Percentiles rank a stretch among this genome's conserved stretches.
These are phyloP conservation scores for Echium plantagineum DNA, from an alignment of 257 asterid species.

Conservation along the genomic window DNA sequence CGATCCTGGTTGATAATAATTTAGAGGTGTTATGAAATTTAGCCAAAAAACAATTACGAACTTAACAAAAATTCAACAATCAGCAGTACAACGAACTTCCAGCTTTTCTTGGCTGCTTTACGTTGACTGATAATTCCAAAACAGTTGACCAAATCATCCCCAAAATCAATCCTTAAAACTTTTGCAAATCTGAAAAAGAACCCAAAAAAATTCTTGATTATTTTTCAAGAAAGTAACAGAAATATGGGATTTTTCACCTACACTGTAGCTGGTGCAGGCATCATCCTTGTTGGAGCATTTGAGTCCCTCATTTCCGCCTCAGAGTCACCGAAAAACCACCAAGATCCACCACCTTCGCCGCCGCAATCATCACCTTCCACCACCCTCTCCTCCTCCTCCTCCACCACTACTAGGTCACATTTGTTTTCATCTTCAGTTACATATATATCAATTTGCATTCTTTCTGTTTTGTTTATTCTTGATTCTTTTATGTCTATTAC, in stretches of 20 bases:
- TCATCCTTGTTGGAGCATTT: conserved; percentile 64
- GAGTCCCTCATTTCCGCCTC: conserved; percentile 42
- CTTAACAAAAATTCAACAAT: too few relatives aligned
- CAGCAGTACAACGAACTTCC: too few relatives aligned
- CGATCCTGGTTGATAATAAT: too few relatives aligned
- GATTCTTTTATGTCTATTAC: conserved; percentile 55
- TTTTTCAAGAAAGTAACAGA: neutral
- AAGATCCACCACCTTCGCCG: conserved; percentile 18
- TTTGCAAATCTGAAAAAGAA: too few relatives aligned
- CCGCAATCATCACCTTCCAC: conserved; percentile 2
- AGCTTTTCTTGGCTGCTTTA: neutral
- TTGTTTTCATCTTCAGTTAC: conserved; percentile 41
- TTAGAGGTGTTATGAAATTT: too few relatives aligned
- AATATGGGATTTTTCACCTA: conserved; percentile 67
- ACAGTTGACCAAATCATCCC: too few relatives aligned
- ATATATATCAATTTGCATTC: conserved; percentile 35
- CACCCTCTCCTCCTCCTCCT: neutral
- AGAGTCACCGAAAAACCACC: conserved; percentile 13
- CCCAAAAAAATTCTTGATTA: too few relatives aligned
- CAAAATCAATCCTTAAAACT: neutral
- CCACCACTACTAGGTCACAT: conserved; percentile 9
- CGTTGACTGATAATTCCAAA: too few relatives aligned
- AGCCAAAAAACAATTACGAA: too few relatives aligned
- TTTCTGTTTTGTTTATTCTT: conserved; percentile 41
- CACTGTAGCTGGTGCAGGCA: conserved; percentile 60